Evolutionary conservation across 139 green algal species (phyloP).

Genomic region (Nannochloris sp.): DNA sequence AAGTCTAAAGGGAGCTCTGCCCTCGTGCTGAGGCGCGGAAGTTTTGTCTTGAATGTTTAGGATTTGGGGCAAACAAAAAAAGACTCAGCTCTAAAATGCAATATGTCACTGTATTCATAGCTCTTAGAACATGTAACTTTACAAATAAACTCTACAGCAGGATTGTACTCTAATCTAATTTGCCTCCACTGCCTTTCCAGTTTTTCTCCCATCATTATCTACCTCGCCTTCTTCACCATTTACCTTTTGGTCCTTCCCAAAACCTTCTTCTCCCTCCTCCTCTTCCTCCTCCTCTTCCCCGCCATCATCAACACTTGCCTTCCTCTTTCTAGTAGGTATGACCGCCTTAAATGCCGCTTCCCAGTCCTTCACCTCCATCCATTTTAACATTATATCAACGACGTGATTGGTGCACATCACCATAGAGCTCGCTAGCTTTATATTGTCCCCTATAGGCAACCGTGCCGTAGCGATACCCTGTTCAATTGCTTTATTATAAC

Average conservation of each 20-base stretch:
- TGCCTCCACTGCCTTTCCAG: not conserved
- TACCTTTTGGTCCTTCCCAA: not conserved
- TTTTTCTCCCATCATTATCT: not conserved
- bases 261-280: not conserved
- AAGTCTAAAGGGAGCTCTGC: no score
- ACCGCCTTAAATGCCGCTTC: slow-evolving; percentile 22
- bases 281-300: not conserved
- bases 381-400: slow-evolving; percentile 50
- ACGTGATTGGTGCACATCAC: slow-evolving; percentile 84
- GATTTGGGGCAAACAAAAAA: no score
- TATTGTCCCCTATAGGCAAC: slow-evolving; percentile 63
- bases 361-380: slow-evolving; percentile 34
- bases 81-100: no score
- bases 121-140: no score
- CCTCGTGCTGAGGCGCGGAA: no score
- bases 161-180: not conserved
- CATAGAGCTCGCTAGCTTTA: slow-evolving; percentile 46
- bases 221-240: not conserved
- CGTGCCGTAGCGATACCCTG: slow-evolving; percentile 64
- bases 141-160: no score
- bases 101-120: no score
- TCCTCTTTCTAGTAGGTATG: slow-evolving; percentile 26
- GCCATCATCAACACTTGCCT: not conserved
- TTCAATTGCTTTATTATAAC: slow-evolving; percentile 33
- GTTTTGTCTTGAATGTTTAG: no score